These are phyloP conservation scores for Suhomyces coccinellae DNA, from an alignment of 1,139 yeast genomes.

Conservation along the genomic window DNA sequence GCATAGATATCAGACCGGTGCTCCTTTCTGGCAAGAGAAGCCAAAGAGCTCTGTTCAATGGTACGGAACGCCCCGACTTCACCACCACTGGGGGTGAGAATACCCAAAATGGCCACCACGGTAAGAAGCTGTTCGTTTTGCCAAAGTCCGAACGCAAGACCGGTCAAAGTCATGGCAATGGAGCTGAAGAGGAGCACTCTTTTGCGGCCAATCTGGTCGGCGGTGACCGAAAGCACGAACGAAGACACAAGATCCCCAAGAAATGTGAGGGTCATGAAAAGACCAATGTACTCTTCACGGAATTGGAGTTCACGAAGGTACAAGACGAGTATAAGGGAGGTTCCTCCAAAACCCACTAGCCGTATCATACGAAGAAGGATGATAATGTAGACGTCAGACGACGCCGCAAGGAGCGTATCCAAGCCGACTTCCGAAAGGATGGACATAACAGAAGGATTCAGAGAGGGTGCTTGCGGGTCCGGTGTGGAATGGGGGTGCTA, in stretches of 20 bases:
- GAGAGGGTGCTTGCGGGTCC: not conserved
- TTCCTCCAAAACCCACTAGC: constrained; percentile 42
- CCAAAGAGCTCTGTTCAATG: constrained; percentile 41
- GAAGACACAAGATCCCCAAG: constrained; percentile 41
- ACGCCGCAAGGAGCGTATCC: constrained; percentile 24
- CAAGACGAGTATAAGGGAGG: constrained; percentile 40
- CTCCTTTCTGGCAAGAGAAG: constrained; percentile 30
- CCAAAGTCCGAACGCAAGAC: constrained; percentile 25
- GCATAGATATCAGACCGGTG: constrained; percentile 43
- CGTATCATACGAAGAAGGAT: constrained; percentile 38
- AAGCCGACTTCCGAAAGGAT: constrained; percentile 27
- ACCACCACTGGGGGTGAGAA: constrained; percentile 44
- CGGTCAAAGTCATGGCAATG: constrained; percentile 32
- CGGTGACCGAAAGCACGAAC: constrained; percentile 32
- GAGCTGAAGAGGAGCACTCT: constrained; percentile 31
- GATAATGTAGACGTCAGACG: constrained; percentile 33
- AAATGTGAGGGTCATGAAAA: constrained; percentile 39
- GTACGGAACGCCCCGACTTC: constrained; percentile 48
- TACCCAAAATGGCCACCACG: constrained; percentile 32
- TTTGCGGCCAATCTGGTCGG: constrained; percentile 39
- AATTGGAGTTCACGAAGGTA: constrained; percentile 35
- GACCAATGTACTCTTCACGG: constrained; percentile 34
- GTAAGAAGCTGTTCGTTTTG: constrained; percentile 26
- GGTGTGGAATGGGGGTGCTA: not conserved
- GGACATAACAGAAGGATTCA: not conserved